Conservation (phyloP, 208 protist species). For the Lotmaria passim region DNA sequence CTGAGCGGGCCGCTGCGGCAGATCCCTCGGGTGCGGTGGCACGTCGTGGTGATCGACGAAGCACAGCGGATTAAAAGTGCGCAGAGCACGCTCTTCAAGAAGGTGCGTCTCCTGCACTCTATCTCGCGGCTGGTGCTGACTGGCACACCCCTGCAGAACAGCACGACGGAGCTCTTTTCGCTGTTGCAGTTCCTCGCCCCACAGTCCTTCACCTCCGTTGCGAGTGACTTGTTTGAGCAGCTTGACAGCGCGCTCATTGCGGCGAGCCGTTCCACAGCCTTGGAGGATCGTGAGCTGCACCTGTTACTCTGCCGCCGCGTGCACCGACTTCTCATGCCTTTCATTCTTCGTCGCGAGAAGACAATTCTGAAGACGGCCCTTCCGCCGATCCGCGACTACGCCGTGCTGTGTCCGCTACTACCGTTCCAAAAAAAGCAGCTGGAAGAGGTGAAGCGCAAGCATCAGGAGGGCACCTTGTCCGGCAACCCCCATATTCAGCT, state of each 20-base stretch:
- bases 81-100: slow-evolving; percentile 36
- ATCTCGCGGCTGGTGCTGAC: slow-evolving; percentile 63
- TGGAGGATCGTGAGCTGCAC: slow-evolving; percentile 50
- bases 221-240: slow-evolving; percentile 45
- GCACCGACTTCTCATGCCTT: slow-evolving; percentile 52
- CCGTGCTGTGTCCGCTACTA: slow-evolving; percentile 51
- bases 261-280: slow-evolving; percentile 30
- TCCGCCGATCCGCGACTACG: slow-evolving; percentile 45
- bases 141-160: slow-evolving; percentile 96
- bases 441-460: slow-evolving; percentile 29
- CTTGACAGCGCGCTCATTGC: slow-evolving; percentile 44
- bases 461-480: slow-evolving; percentile 26
- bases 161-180: slow-evolving; percentile 91
- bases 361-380: slow-evolving; percentile 39
- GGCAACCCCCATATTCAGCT: slow-evolving; percentile 59
- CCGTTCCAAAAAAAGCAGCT: slow-evolving; percentile 44
- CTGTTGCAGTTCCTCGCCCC: slow-evolving; percentile 92
- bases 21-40: slow-evolving; percentile 63
- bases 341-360: slow-evolving; percentile 56
- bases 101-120: slow-evolving; percentile 39
- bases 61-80: slow-evolving; percentile 92
- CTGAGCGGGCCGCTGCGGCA: slow-evolving; percentile 32
- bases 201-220: slow-evolving; percentile 49
- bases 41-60: slow-evolving; percentile 93
- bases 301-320: slow-evolving; percentile 48